A percentile compares a stretch with the other conserved stretches of the same genome.
Evolutionary conservation across 1,139 yeast genomes (phyloP).

Genomic region (Sugiyamaella paludigena): DNA sequence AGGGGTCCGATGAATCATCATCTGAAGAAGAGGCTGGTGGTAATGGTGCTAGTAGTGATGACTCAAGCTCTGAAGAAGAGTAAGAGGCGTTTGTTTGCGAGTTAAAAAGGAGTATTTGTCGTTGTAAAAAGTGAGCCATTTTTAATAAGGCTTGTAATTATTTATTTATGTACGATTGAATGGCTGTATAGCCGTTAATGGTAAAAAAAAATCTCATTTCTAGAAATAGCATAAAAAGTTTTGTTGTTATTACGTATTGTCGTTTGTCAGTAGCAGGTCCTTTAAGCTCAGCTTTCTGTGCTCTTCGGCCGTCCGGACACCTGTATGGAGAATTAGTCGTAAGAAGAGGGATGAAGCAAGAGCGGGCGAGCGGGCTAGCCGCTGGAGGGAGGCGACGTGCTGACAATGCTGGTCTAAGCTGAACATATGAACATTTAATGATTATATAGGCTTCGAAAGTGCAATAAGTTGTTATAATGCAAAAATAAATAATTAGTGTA

Average conservation of each 20-base stretch:
- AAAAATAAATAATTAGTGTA: background rate
- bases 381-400: too few species aligned
- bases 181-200: slow-evolving; percentile 1
- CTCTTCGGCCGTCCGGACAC: too few species aligned
- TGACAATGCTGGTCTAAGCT: too few species aligned
- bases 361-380: too few species aligned
- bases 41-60: slow-evolving; percentile 25
- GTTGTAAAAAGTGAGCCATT: background rate
- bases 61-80: slow-evolving; percentile 37
- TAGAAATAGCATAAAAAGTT: background rate
- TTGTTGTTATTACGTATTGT: background rate
- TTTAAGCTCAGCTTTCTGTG: too few species aligned
- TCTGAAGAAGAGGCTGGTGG: slow-evolving; percentile 27
- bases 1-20: slow-evolving; percentile 27
- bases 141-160: background rate
- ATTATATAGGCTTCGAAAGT: background rate
- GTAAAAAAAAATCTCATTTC: slow-evolving; percentile 8
- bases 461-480: background rate
- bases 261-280: too few species aligned
- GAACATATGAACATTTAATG: background rate
- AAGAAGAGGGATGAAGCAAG: too few species aligned
- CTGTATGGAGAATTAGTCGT: too few species aligned
- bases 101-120: background rate
- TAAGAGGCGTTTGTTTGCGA: slow-evolving; percentile 10
- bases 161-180: slow-evolving; percentile 1